phyloP scores from a whole-genome alignment of 805 yeast genomes.

The Cyberlindnera xylosilytica region DNA sequence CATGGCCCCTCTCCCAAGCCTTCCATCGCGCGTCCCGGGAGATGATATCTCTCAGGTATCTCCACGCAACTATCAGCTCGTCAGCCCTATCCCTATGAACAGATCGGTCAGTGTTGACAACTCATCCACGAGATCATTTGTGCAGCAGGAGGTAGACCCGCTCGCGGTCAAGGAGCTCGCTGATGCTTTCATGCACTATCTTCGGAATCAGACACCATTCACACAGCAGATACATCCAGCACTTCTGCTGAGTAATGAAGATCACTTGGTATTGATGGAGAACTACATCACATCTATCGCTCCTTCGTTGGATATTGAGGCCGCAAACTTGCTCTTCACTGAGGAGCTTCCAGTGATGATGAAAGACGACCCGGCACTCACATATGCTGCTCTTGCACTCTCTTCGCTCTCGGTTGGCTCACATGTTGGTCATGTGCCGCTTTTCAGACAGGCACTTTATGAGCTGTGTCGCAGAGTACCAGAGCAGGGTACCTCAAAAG shows the following conservation, averaged over 20 bases:
- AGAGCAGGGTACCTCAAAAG: not conserved
- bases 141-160: too few species aligned
- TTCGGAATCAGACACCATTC: not conserved
- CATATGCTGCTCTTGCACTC: conserved; percentile 5
- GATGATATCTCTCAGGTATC: too few species aligned
- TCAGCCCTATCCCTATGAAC: not conserved
- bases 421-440: not conserved
- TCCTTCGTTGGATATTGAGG: conserved; percentile 10
- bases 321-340: conserved; percentile 1
- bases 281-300: conserved; percentile 4
- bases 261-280: conserved; percentile 6
- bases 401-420: conserved; percentile 1
- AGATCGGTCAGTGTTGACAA: not conserved
- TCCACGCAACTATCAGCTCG: not conserved
- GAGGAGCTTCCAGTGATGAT: conserved; percentile 6
- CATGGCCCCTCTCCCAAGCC: not conserved
- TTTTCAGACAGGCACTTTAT: conserved; percentile 6
- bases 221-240: not conserved
- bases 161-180: not conserved
- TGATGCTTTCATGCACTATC: not conserved
- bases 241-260: conserved; percentile 5
- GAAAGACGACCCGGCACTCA: conserved; percentile 2
- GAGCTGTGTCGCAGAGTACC: not conserved
- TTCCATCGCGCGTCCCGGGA: not conserved
- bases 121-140: too few species aligned